phyloP scores from a whole-genome alignment of 2,329 filamentous ascomycete genomes.

The Pseudocercospora macadamiae region DNA sequence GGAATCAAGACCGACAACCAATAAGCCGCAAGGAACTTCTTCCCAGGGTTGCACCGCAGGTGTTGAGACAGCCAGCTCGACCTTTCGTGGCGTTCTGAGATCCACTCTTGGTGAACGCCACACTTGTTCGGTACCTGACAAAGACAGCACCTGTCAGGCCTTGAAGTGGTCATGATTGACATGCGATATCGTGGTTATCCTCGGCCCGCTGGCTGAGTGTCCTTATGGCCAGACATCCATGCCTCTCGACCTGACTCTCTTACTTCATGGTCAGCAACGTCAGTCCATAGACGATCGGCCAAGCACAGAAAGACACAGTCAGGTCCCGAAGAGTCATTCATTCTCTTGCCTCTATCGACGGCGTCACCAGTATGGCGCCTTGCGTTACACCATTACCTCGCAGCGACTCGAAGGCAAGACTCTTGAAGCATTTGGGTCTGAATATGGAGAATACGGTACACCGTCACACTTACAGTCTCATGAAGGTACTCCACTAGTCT shows the following conservation, averaged over 20 bases:
- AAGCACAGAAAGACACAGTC: too few species aligned
- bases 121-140: background rate
- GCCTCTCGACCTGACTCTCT: too few species aligned
- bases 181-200: background rate
- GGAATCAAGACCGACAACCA: background rate
- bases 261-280: too few species aligned
- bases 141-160: background rate
- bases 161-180: background rate
- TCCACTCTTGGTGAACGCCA: background rate
- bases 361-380: constrained; percentile 25
- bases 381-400: constrained; percentile 36
- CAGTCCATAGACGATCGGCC: too few species aligned
- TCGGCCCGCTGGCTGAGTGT: background rate
- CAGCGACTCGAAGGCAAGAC: constrained; percentile 46
- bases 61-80: background rate
- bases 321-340: too few species aligned
- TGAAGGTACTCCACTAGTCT: constrained; percentile 42
- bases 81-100: background rate
- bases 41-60: background rate
- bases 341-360: too few species aligned
- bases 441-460: constrained; percentile 38
- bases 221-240: too few species aligned
- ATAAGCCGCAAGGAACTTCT: background rate
- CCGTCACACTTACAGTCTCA: constrained; percentile 42
- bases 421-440: constrained; percentile 44